phyloP scores from a whole-genome alignment of 2,329 filamentous ascomycete genomes.

The Pestalotiopsis sp. region DNA sequence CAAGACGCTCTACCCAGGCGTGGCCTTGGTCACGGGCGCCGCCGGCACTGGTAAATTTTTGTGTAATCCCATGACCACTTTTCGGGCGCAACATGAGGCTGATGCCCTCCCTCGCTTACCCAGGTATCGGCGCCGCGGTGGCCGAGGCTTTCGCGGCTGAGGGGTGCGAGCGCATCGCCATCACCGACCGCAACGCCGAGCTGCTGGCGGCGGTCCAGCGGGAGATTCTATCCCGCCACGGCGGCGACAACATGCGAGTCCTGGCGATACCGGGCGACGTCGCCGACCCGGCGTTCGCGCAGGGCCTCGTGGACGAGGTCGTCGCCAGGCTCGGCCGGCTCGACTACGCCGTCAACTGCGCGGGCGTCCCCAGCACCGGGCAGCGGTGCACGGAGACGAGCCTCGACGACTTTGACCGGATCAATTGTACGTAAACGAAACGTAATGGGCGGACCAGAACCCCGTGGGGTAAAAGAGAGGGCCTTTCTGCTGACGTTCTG shows the following conservation, averaged over 20 bases:
- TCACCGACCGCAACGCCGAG: constrained; percentile 51
- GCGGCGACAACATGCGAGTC: constrained; percentile 29
- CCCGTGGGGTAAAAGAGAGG: background rate
- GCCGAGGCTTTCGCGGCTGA: constrained; percentile 50
- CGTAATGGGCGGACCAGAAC: background rate
- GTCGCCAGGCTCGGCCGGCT: constrained; percentile 43
- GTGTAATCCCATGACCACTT: background rate
- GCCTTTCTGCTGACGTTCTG: background rate
- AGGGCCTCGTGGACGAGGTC: constrained; percentile 34
- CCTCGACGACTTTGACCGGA: constrained; percentile 49
- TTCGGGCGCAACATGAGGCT: background rate
- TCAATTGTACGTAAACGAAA: constrained; percentile 37
- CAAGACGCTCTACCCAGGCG: constrained; percentile 38
- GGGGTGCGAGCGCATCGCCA: constrained; percentile 52
- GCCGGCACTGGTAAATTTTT: constrained; percentile 41
- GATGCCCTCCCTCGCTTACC: background rate
- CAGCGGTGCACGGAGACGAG: constrained; percentile 47
- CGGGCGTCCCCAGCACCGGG: constrained; percentile 48
- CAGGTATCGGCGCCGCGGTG: constrained; percentile 58
- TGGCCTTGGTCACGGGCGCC: constrained; percentile 49
- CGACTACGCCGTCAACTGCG: constrained; percentile 59
- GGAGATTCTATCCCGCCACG: constrained; percentile 32
- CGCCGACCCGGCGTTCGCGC: constrained; percentile 45
- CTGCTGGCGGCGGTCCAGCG: constrained; percentile 38
- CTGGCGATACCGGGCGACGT: constrained; percentile 44